Evolutionary conservation across 2,329 filamentous ascomycete species (phyloP), one percentile per base, ranked within the genome.

Genomic region (Stachybotrys echinatus): DNA sequence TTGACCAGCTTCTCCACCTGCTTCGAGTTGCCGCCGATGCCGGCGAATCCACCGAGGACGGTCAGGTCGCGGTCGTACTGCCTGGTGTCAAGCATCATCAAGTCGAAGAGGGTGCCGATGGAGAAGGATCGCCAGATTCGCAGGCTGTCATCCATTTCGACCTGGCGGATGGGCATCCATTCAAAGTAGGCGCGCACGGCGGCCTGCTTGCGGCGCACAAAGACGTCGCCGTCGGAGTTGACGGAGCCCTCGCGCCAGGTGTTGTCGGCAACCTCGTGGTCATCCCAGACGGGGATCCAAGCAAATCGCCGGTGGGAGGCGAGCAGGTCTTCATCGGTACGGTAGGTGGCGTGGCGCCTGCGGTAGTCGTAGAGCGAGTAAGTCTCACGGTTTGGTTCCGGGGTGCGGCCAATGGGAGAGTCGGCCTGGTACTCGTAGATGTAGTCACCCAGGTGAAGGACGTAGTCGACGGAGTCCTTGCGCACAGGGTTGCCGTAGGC

Each of bases 171-270:
- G 1, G 60, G 60, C 58, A 63, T 62, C 80, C 81, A 85, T 61
- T 87, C 83, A 52, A 86, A 87, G 59, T 86, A 86, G 1, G 85
- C 83, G 37, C 85, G 74, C 2, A 89, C 84, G 2, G 84, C 85
- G 48, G 88, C 87, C 74, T 87, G 83, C 70, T 88, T 89, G 55
- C 85, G 77, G 61, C 86, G 81, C 56, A 88, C 84, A n/a, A 88
- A 80, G 27, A 76, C 80, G 17, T 88, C 48, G 4, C 88, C 88
- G 63, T 83, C 84, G 22, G 85, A 66, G 5, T 73, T 71, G 2
- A 76, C 74, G 7, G 74, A 77, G 1, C 85, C 85, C 57, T 84
- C 83, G 20, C 78, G 74, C 60, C 82, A 88, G 3, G 76, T 79
- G 57, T 89, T 88, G 61, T 88, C 76, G 5, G 80, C 76, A 20